These are phyloP conservation scores for Exserohilum rostratum DNA, from an alignment of 2,329 filamentous ascomycete genomes.

Conservation along the genomic window DNA sequence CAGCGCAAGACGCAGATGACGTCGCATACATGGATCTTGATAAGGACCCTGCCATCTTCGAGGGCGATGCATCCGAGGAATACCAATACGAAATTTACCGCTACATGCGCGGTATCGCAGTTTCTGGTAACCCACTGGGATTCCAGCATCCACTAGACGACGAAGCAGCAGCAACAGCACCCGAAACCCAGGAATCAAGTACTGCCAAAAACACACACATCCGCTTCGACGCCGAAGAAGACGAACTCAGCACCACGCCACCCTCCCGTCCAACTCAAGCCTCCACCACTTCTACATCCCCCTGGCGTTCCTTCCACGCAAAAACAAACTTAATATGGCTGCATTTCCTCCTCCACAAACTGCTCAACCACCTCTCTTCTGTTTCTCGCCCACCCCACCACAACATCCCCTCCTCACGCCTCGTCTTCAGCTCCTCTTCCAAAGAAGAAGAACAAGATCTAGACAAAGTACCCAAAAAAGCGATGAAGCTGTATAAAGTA, in stretches of 20 bases:
- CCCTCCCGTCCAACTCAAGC: too few relatives aligned
- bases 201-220: constrained; percentile 39
- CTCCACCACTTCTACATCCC: too few relatives aligned
- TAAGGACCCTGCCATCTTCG: constrained; percentile 52
- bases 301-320: constrained; percentile 63
- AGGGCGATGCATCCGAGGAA: constrained; percentile 54
- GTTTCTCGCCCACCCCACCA: constrained; percentile 13
- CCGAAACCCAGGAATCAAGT: constrained; percentile 15
- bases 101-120: constrained; percentile 56
- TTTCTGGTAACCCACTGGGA: constrained; percentile 52
- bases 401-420: not conserved
- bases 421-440: constrained; percentile 5
- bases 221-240: constrained; percentile 24
- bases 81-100: constrained; percentile 65
- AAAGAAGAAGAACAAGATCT: constrained; percentile 5
- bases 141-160: constrained; percentile 3
- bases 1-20: constrained; percentile 14
- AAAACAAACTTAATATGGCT: constrained; percentile 69
- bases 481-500: constrained; percentile 45
- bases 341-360: constrained; percentile 63
- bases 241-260: too few relatives aligned
- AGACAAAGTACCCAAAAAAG: constrained; percentile 43
- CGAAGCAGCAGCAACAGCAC: not conserved
- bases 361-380: constrained; percentile 53
- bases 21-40: constrained; percentile 56